A percentile compares a stretch with the other conserved stretches of the same genome.
phyloP scores from a whole-genome alignment of 441 rosid genomes.

The Jatropha podagrica region DNA sequence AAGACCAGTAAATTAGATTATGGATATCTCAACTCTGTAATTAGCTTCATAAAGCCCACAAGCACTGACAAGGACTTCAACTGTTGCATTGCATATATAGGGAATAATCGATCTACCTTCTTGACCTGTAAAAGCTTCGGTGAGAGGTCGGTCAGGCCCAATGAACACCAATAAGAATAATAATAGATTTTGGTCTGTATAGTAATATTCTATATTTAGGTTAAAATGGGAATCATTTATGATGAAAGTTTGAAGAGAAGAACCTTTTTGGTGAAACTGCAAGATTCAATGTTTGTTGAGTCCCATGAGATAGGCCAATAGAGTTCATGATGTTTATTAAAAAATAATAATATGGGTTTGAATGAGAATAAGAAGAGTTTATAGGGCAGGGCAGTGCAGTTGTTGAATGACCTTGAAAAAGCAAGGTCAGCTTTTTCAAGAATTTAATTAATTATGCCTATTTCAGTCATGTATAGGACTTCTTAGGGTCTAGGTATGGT shows the following conservation, averaged over 20 bases:
- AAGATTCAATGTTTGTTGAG: slow-evolving; percentile 4
- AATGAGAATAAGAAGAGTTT: too few relatives aligned
- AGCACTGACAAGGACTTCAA: neutral
- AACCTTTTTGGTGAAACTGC: neutral
- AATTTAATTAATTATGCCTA: neutral
- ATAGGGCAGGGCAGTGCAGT: too few relatives aligned
- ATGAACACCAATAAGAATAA: neutral
- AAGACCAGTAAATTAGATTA: neutral
- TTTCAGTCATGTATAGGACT: neutral
- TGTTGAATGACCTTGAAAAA: slow-evolving; percentile 3
- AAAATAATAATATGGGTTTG: neutral
- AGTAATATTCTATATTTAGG: neutral
- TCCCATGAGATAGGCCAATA: neutral
- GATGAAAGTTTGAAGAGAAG: neutral
- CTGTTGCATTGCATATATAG: neutral
- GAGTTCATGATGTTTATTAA: neutral
- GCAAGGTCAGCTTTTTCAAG: neutral
- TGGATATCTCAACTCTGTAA: neutral
- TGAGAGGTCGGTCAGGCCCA: neutral
- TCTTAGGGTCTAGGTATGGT: neutral
- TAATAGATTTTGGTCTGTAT: neutral
- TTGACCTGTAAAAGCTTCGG: neutral
- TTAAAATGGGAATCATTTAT: neutral
- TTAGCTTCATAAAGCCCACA: neutral
- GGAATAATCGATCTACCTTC: neutral